These are phyloP conservation scores for Backusella luteola DNA, from an alignment of 192 early-diverging fungal species.

Conservation along the genomic window DNA sequence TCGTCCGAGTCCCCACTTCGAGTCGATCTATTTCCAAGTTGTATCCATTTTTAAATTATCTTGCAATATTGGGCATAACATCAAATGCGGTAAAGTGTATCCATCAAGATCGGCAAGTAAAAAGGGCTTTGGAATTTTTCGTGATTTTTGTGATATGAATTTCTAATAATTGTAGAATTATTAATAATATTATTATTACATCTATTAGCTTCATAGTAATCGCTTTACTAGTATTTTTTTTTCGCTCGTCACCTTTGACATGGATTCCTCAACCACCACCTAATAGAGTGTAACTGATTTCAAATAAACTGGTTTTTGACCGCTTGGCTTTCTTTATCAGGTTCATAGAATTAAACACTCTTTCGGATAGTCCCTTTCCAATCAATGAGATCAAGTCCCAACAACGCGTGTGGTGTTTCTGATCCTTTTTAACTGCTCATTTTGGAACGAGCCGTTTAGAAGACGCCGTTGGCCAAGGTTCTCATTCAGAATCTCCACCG, in stretches of 20 bases:
- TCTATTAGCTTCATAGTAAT: constrained; percentile 32
- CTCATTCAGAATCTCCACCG: constrained; percentile 51
- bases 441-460: constrained; percentile 67
- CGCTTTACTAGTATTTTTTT: constrained; percentile 42
- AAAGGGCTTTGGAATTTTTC: constrained; percentile 49
- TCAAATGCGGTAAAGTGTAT: constrained; percentile 71
- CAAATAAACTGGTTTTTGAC: constrained; percentile 80
- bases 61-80: constrained; percentile 53
- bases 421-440: constrained; percentile 47
- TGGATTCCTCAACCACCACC: constrained; percentile 35
- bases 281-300: constrained; percentile 59
- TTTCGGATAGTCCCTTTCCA: constrained; percentile 54
- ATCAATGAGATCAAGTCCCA: constrained; percentile 78
- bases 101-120: constrained; percentile 76
- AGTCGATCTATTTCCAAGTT: neutral
- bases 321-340: constrained; percentile 79
- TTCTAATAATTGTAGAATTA: constrained; percentile 41
- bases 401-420: constrained; percentile 77
- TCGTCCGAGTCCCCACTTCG: neutral
- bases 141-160: constrained; percentile 81
- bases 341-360: constrained; percentile 56
- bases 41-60: constrained; percentile 8
- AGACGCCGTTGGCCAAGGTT: constrained; percentile 59
- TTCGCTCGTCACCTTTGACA: constrained; percentile 64
- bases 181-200: too few species aligned